Base-by-base conservation (phyloP, 208 protist genomes). In the Wallacemonas rigidus region DNA sequence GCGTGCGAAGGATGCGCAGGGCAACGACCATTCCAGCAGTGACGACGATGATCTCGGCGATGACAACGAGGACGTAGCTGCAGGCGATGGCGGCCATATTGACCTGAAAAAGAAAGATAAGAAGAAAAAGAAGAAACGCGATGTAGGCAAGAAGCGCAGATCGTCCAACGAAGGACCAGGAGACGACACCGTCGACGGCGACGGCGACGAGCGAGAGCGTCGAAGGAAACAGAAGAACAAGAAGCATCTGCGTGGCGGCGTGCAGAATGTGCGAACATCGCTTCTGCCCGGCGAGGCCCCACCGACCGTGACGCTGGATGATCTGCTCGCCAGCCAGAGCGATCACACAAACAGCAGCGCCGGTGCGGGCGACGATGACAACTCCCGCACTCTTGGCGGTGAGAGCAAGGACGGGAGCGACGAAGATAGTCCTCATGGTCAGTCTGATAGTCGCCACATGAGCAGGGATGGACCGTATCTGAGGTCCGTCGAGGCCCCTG, bases 251-350 rank as follows among this genome's bases (percentile, higher is more conserved):
- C 40, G 36, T 11, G 39, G 43, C 40, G 35, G 36, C 38, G 35
- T 12, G 45, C 44, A 60, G 60, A 41, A 43, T 6, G 56, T 9
- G 14, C 14, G 8, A 41, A 5, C 26, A 5, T 9, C 35, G 56
- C 41, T 17, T 51, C 1, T 63, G 17, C 48, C 64, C 11, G 64
- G 40, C 17, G 57, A 67, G 55, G 44, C 40, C 1, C n/a, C 1
- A 17, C 14, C 36, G 9, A 43, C 7, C 44, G 64, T 83, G 48
- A 84, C 84, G 8, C 76, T 89, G 5, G 84, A 89, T 15, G 84
- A 89, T 41, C 71, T 89, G 26, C 84, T 89, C 6, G 80, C 70
- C 44, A 81, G 80, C 72, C 70, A 26, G 2, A 47, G 61, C 60
- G 67, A 63, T 69, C 72, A 71, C 57, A 74, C 54, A 56, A 56